A percentile compares a stretch with the other conserved stretches of the same genome.
These are phyloP conservation scores for Chlorella sp. DNA, from an alignment of 139 green algal species.

Conservation along the genomic window DNA sequence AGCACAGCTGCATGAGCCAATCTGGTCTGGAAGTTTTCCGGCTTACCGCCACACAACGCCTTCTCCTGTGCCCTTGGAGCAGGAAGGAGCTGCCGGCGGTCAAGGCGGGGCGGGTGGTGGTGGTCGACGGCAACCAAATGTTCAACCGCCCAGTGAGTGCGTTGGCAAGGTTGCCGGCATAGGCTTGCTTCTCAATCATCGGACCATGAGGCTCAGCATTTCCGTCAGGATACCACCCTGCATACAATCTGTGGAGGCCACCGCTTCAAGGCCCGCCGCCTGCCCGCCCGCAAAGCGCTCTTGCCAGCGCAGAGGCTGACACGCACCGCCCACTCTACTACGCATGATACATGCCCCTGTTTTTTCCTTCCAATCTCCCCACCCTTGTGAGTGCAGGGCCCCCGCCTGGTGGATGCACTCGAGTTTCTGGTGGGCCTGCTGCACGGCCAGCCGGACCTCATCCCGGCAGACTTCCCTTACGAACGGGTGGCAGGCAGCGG, in stretches of 20 bases:
- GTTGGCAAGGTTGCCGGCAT: background rate
- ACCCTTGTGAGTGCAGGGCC: conserved; percentile 61
- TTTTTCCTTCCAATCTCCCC: background rate
- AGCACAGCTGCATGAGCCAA: background rate
- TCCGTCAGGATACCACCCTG: too few relatives aligned
- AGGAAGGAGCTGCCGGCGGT: conserved; percentile 73
- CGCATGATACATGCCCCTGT: background rate
- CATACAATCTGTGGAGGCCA: too few relatives aligned
- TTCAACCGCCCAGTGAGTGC: conserved; percentile 30
- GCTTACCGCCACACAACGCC: too few relatives aligned
- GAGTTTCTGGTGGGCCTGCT: conserved; percentile 87
- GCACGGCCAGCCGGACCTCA: conserved; percentile 55
- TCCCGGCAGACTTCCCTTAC: conserved; percentile 71
- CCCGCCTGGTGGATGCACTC: conserved; percentile 83
- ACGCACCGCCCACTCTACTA: too few relatives aligned
- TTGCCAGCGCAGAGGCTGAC: too few relatives aligned
- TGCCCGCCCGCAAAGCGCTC: too few relatives aligned
- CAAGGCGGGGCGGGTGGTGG: conserved; percentile 63
- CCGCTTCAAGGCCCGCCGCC: too few relatives aligned
- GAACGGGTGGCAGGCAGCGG: background rate
- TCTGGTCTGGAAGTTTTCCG: background rate
- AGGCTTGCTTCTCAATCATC: too few relatives aligned
- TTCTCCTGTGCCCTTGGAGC: background rate
- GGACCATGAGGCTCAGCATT: too few relatives aligned
- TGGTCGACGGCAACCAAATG: conserved; percentile 88